Conservation (phyloP, 2,329 filamentous ascomycete genomes). For the Scytalidium sp. region DNA sequence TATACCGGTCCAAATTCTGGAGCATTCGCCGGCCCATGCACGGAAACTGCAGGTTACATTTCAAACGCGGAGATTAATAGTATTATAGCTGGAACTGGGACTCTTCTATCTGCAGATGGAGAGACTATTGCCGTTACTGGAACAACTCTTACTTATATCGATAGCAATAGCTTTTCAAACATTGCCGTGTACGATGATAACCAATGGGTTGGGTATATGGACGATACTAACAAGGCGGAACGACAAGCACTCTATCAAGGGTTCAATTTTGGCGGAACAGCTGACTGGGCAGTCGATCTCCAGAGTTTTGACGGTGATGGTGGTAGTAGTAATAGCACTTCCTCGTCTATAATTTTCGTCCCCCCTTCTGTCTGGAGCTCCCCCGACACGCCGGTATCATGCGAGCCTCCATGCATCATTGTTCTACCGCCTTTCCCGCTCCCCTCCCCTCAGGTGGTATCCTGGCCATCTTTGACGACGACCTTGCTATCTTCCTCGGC, state of each 20-base stretch:
- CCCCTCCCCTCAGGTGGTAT: not conserved
- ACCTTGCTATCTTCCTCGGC: constrained; percentile 3
- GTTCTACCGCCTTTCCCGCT: constrained; percentile 1
- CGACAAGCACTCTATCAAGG: constrained; percentile 17
- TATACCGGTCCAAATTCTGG: constrained; percentile 22
- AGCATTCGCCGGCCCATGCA: constrained; percentile 28
- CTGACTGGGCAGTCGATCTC: constrained; percentile 33
- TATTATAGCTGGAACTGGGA: constrained; percentile 21
- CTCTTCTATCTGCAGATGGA: constrained; percentile 4
- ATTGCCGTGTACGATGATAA: constrained; percentile 20
- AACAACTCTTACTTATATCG: constrained; percentile 8
- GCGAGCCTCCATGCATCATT: not conserved
- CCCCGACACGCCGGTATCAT: not conserved
- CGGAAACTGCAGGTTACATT: constrained; percentile 30
- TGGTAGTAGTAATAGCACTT: not conserved
- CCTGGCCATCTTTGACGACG: constrained; percentile 4
- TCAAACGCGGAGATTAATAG: constrained; percentile 30
- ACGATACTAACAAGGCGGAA: constrained; percentile 14
- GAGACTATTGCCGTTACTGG: constrained; percentile 20
- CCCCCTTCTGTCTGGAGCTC: too few species aligned
- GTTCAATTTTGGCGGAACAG: constrained; percentile 25
- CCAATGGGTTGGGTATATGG: constrained; percentile 28
- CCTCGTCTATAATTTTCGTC: too few species aligned
- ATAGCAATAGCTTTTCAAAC: constrained; percentile 12
- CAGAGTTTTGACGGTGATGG: constrained; percentile 3